A percentile compares a stretch with the other conserved stretches of the same genome.
Conservation (phyloP, 1,139 yeast genomes). For the Pichia sp. region DNA sequence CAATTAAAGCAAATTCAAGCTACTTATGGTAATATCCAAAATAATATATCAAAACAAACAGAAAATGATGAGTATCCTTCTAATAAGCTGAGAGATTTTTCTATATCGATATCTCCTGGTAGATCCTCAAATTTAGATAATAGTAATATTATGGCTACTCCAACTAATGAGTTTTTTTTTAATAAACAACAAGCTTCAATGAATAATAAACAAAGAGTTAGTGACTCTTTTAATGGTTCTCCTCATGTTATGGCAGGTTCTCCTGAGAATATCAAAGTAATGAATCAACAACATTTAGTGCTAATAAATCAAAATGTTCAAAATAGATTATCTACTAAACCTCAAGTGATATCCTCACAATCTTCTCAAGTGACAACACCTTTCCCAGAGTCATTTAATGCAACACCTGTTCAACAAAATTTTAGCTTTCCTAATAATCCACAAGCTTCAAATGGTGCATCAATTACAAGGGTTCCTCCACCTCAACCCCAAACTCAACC, state of each 20-base stretch:
- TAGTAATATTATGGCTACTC: no score
- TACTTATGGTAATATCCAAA: constrained; percentile 27
- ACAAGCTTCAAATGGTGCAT: not conserved
- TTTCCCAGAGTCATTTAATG: constrained; percentile 2
- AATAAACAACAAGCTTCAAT: no score
- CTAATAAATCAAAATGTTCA: not conserved
- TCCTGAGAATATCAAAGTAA: no score
- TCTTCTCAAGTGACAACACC: constrained; percentile 13
- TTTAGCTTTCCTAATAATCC: not conserved
- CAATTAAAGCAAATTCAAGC: constrained; percentile 27
- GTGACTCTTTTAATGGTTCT: no score
- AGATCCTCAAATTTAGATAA: no score
- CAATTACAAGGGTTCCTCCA: not conserved
- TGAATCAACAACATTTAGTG: not conserved
- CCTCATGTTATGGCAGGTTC: no score
- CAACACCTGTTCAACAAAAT: not conserved
- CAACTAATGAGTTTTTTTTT: no score
- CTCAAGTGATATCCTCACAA: constrained; percentile 6
- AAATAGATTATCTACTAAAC: constrained; percentile 1
- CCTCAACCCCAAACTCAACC: not conserved
- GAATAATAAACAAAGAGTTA: no score
- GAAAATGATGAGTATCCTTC: constrained; percentile 19
- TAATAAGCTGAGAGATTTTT: no score
- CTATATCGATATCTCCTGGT: no score
- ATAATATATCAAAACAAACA: constrained; percentile 19